Evolutionary conservation across 169 alveolate species (phyloP).

Genomic region (Babesia sp.): DNA sequence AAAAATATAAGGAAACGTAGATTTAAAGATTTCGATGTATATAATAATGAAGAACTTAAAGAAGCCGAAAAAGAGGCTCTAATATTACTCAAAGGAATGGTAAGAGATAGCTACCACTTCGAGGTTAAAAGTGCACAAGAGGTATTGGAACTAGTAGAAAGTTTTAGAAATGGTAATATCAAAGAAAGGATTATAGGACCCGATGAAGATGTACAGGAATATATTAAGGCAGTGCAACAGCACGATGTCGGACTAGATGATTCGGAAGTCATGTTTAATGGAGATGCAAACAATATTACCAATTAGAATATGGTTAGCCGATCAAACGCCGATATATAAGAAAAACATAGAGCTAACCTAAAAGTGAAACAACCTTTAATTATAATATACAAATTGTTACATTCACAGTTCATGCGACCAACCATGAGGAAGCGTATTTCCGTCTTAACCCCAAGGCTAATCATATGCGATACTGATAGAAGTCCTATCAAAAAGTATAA

Average conservation of each 20-base stretch:
- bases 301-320: no score
- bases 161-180: slow-evolving; percentile 55
- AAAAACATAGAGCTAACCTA: no score
- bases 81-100: slow-evolving; percentile 44
- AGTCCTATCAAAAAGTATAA: no score
- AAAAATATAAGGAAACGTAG: slow-evolving; percentile 78
- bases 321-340: no score
- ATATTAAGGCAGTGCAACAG: slow-evolving; percentile 55
- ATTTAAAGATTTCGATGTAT: slow-evolving; percentile 77
- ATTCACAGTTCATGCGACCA: no score
- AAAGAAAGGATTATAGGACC: slow-evolving; percentile 68
- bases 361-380: no score
- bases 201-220: slow-evolving; percentile 57
- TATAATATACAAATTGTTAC: no score
- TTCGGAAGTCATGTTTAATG: slow-evolving; percentile 65
- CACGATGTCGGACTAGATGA: slow-evolving; percentile 41
- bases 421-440: no score
- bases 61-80: slow-evolving; percentile 79
- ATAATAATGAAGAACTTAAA: slow-evolving; percentile 76
- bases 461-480: no score
- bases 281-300: no score
- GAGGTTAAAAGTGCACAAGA: slow-evolving; percentile 68
- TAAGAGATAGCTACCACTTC: slow-evolving; percentile 67
- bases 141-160: slow-evolving; percentile 54
- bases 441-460: no score